phyloP scores from a whole-genome alignment of 768 basidiomycete genomes.

The Trametes cinnabarina region DNA sequence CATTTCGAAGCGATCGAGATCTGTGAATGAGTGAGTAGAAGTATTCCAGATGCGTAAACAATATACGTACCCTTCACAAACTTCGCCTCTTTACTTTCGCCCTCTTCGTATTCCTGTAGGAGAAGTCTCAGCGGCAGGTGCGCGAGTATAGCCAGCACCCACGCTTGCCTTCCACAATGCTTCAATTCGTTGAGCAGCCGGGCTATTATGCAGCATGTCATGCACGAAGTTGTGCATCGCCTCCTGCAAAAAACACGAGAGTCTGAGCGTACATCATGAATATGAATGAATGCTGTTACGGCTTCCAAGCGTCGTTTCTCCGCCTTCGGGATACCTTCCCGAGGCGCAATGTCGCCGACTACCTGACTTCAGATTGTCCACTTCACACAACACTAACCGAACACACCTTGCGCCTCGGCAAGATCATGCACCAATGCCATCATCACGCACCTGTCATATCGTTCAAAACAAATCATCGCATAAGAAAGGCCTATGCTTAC shows the following conservation, averaged over 20 bases:
- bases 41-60: background rate
- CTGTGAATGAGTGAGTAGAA: slow-evolving; percentile 35
- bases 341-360: slow-evolving; percentile 94
- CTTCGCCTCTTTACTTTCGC: slow-evolving; percentile 66
- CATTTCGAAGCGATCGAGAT: slow-evolving; percentile 87
- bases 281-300: slow-evolving; percentile 36
- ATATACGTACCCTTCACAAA: slow-evolving; percentile 74
- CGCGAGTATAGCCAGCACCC: background rate
- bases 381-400: background rate
- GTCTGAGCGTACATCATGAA: too few species aligned
- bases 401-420: slow-evolving; percentile 85
- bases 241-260: slow-evolving; percentile 44
- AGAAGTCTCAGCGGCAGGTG: background rate
- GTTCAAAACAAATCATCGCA: background rate
- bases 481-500: slow-evolving; percentile 38
- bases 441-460: slow-evolving; percentile 67
- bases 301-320: slow-evolving; percentile 79
- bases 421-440: slow-evolving; percentile 92
- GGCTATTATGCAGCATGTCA: slow-evolving; percentile 81
- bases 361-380: background rate
- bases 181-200: slow-evolving; percentile 65
- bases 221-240: slow-evolving; percentile 90
- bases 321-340: slow-evolving; percentile 78
- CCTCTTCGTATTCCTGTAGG: slow-evolving; percentile 81
- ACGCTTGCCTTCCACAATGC: slow-evolving; percentile 62